Evolutionary conservation across 2,329 filamentous ascomycete species (phyloP).

Genomic region (Drechslera avenae): DNA sequence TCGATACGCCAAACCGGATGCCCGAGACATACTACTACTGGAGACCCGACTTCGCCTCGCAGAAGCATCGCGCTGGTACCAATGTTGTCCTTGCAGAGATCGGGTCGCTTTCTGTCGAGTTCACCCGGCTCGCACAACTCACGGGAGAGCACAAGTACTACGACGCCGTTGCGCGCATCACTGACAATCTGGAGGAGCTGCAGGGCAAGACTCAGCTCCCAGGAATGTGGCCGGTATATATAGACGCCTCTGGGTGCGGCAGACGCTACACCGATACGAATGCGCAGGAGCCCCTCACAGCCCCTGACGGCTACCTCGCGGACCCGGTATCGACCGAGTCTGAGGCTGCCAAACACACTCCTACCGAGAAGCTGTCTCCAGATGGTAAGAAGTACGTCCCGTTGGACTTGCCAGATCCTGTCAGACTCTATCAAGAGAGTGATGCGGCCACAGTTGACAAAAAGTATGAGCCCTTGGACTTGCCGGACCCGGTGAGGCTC

Average conservation of each 20-base stretch:
- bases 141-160: conserved; percentile 56
- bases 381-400: conserved; percentile 43
- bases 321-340: neutral
- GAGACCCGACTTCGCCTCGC: conserved; percentile 50
- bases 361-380: conserved; percentile 31
- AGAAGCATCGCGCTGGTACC: conserved; percentile 48
- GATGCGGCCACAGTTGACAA: conserved; percentile 28
- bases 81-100: conserved; percentile 55
- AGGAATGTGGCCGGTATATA: conserved; percentile 56
- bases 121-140: conserved; percentile 54
- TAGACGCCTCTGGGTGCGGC: conserved; percentile 51
- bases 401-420: conserved; percentile 35
- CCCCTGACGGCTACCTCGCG: conserved; percentile 15
- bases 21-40: conserved; percentile 65
- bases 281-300: conserved; percentile 29
- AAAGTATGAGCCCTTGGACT: conserved; percentile 40
- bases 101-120: conserved; percentile 56
- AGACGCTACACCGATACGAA: conserved; percentile 31
- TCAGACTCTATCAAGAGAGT: conserved; percentile 8
- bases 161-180: conserved; percentile 55
- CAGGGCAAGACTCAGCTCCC: conserved; percentile 54
- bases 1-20: conserved; percentile 72
- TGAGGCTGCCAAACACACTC: conserved; percentile 13
- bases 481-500: conserved; percentile 38
- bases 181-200: conserved; percentile 50